These are phyloP conservation scores for Blastobotrys americana DNA, from an alignment of 805 yeast species.

Conservation along the genomic window DNA sequence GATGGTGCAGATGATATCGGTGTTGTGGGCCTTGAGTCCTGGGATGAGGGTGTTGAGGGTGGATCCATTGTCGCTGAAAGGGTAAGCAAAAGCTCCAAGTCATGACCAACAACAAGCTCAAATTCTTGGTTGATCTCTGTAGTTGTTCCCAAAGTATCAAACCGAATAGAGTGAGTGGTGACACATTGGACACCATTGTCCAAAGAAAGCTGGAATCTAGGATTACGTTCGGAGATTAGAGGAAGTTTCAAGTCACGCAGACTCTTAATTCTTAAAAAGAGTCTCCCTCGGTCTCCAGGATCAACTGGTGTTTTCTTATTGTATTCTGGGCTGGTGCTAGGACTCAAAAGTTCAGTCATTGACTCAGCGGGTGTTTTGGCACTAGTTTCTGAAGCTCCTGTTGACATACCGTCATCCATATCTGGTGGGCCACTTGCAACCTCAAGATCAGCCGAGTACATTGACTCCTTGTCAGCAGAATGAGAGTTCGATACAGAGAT, in stretches of 20 bases:
- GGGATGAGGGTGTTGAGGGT: constrained; percentile 3
- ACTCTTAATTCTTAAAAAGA: constrained; percentile 21
- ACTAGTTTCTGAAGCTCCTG: constrained; percentile 3
- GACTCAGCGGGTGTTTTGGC: not conserved
- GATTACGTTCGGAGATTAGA: constrained; percentile 33
- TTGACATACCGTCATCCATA: not conserved
- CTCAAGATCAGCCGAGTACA: not conserved
- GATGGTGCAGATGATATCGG: constrained; percentile 7
- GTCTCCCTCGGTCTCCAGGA: constrained; percentile 20
- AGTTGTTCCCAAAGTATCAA: not conserved
- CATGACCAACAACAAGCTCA: constrained; percentile 58
- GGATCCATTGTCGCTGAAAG: constrained; percentile 43
- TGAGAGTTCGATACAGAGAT: not conserved
- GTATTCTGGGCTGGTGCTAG: constrained; percentile 7
- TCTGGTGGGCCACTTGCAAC: not conserved
- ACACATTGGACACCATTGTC: constrained; percentile 79
- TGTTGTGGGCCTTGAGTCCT: not conserved
- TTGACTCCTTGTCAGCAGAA: not conserved
- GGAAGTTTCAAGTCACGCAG: constrained; percentile 37
- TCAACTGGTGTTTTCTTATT: constrained; percentile 14
- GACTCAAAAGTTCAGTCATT: not conserved
- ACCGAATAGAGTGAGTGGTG: constrained; percentile 46
- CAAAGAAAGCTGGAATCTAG: constrained; percentile 41
- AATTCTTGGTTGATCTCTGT: constrained; percentile 60
- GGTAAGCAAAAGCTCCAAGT: constrained; percentile 61